These are phyloP conservation scores for Trebouxia sp. DNA, from an alignment of 139 green algal species.

Conservation along the genomic window DNA sequence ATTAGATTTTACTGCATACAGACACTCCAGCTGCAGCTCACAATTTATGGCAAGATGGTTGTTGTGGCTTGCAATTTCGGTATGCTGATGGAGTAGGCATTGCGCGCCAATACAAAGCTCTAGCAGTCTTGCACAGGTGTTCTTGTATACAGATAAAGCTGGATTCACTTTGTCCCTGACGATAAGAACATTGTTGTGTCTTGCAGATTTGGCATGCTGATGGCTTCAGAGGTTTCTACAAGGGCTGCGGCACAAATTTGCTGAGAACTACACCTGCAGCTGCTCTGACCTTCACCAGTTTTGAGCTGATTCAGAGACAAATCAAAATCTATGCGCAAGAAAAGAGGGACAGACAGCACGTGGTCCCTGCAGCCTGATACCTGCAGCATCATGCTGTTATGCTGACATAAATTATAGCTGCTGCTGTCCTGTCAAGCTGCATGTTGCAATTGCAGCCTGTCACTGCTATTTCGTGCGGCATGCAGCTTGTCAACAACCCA, in stretches of 20 bases:
- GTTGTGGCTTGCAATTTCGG: not conserved
- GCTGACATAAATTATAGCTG: too few relatives aligned
- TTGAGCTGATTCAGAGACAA: constrained; percentile 88
- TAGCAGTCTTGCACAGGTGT: constrained; percentile 27
- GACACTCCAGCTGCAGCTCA: too few relatives aligned
- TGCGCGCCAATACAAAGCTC: constrained; percentile 86
- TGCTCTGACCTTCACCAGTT: constrained; percentile 96
- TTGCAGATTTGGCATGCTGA: constrained; percentile 62
- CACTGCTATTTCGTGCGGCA: too few relatives aligned
- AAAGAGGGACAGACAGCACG: not conserved
- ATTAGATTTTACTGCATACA: too few relatives aligned
- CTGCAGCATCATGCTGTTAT: too few relatives aligned
- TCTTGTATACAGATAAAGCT: not conserved
- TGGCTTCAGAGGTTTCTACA: constrained; percentile 73
- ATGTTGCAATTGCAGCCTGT: too few relatives aligned
- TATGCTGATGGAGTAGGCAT: constrained; percentile 62
- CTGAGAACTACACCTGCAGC: constrained; percentile 94
- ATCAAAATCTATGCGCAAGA: constrained; percentile 45
- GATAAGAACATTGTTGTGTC: not conserved
- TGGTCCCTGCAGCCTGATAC: not conserved
- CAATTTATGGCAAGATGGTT: not conserved
- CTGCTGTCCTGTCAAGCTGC: too few relatives aligned
- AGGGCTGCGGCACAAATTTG: constrained; percentile 90
- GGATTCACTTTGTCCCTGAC: not conserved
- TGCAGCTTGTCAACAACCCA: too few relatives aligned